Evolutionary conservation across 2,329 filamentous ascomycete genomes (phyloP).

Genomic region (Penicillium concentricum): DNA sequence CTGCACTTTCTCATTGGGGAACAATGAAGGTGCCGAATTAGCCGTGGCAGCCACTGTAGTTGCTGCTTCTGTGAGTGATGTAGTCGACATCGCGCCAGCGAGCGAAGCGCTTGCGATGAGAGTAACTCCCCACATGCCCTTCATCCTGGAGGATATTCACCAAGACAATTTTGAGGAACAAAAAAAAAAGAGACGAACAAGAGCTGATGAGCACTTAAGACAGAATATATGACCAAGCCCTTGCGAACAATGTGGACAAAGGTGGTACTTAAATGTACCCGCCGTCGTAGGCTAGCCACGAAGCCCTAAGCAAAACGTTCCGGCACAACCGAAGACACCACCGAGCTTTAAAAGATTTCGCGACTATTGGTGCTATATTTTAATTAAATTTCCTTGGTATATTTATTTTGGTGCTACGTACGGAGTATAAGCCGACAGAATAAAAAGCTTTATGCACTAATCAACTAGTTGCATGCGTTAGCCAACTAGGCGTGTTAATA

Average conservation of each 20-base stretch:
- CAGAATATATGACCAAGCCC: background rate
- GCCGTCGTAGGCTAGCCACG: background rate
- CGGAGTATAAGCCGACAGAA: background rate
- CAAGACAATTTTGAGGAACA: background rate
- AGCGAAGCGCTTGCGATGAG: slow-evolving; percentile 2
- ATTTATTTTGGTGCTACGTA: background rate
- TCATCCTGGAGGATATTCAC: background rate
- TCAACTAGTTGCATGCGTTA: background rate
- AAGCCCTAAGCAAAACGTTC: background rate
- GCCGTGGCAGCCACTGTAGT: background rate
- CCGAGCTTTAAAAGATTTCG: background rate
- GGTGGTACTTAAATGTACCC: background rate
- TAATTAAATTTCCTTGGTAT: background rate
- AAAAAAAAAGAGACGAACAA: background rate
- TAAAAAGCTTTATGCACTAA: background rate
- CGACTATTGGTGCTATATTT: background rate
- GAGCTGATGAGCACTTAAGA: background rate
- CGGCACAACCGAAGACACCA: background rate
- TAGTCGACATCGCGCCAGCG: slow-evolving; percentile 3
- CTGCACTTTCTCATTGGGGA: slow-evolving; percentile 29
- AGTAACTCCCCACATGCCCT: background rate
- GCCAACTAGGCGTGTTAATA: background rate
- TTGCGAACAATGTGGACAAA: background rate
- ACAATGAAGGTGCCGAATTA: background rate
- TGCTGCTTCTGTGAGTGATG: slow-evolving; percentile 8